phyloP scores from a whole-genome alignment of 768 basidiomycete species.

The Harrya chromipes region DNA sequence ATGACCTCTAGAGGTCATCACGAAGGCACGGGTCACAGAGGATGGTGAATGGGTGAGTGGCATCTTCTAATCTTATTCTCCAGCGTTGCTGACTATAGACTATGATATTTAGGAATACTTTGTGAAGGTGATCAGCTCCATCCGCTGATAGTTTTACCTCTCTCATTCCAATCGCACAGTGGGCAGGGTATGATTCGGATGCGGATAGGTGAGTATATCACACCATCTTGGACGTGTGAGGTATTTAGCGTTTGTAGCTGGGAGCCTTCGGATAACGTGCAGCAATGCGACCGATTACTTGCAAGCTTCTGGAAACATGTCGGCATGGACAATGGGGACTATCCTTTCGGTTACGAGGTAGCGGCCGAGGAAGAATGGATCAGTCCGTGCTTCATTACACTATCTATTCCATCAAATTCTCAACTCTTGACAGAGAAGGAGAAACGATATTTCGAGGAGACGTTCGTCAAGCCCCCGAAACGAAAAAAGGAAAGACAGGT shows the following conservation, averaged over 20 bases:
- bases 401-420: neutral
- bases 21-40: conserved; percentile 50
- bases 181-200: conserved; percentile 59
- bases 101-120: conserved; percentile 49
- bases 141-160: neutral
- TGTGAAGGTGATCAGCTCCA: conserved; percentile 53
- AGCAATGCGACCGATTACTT: conserved; percentile 54
- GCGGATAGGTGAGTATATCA: conserved; percentile 48
- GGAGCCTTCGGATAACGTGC: conserved; percentile 64
- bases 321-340: conserved; percentile 56
- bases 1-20: conserved; percentile 52
- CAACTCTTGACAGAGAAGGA: conserved; percentile 33
- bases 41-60: conserved; percentile 51
- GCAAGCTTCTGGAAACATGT: conserved; percentile 63
- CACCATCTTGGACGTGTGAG: neutral
- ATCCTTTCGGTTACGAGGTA: conserved; percentile 43
- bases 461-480: conserved; percentile 22
- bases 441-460: conserved; percentile 35
- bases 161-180: conserved; percentile 39
- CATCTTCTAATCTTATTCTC: neutral
- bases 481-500: conserved; percentile 21
- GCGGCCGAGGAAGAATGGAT: conserved; percentile 56
- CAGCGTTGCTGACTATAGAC: neutral
- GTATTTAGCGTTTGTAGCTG: conserved; percentile 43
- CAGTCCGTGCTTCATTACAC: conserved; percentile 33